Evolutionary conservation across 2,329 filamentous ascomycete genomes (phyloP).

Genomic region (Elsinoe perseae): DNA sequence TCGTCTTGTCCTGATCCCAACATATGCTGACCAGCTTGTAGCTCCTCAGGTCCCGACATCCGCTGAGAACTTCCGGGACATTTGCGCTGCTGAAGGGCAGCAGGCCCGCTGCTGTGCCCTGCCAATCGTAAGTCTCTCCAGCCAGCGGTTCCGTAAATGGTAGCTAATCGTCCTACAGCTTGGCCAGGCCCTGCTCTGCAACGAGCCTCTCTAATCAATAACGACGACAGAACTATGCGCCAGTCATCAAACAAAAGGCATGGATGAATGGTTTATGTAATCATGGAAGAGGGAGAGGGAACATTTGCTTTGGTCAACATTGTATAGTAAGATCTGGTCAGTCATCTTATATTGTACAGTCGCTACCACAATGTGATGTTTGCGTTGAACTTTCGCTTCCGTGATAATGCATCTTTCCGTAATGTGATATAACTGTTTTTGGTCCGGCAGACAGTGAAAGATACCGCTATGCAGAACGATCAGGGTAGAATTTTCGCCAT

Average conservation of each 20-base stretch:
- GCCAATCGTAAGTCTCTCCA: slow-evolving; percentile 39
- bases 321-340: too few relatives aligned
- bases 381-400: too few relatives aligned
- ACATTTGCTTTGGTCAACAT: too few relatives aligned
- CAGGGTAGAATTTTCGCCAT: slow-evolving; percentile 38
- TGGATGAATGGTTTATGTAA: not conserved
- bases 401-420: too few relatives aligned
- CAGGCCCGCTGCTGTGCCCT: slow-evolving; percentile 52
- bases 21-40: slow-evolving; percentile 22
- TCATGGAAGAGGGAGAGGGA: too few relatives aligned
- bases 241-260: not conserved
- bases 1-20: not conserved
- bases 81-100: slow-evolving; percentile 46
- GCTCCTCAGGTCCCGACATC: slow-evolving; percentile 32
- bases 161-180: slow-evolving; percentile 20
- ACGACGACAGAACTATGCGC: not conserved
- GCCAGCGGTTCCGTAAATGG: too few relatives aligned
- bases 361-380: too few relatives aligned
- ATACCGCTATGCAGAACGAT: too few relatives aligned
- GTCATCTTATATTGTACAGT: too few relatives aligned
- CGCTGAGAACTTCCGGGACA: slow-evolving; percentile 38
- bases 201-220: slow-evolving; percentile 3
- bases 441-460: too few relatives aligned
- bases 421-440: too few relatives aligned
- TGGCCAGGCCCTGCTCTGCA: slow-evolving; percentile 34